Percentiles rank a stretch among this genome's conserved stretches.
Conservation (phyloP, 1,139 yeast species). For the Diutina siamensis region DNA sequence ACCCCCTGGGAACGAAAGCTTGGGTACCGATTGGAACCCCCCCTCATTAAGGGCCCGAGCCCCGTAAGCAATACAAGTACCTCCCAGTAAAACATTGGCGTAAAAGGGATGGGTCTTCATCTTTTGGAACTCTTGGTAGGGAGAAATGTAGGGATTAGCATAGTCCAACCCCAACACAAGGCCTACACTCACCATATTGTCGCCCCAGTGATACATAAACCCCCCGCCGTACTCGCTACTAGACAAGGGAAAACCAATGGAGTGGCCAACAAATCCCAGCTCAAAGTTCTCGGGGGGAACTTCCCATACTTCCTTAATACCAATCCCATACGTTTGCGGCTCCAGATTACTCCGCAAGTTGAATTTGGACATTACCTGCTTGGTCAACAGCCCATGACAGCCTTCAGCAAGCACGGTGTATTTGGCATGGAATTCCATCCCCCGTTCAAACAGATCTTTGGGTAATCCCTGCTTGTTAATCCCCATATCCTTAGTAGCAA, state of each 20-base stretch:
- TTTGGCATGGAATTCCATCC: conserved; percentile 92
- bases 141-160: conserved; percentile 86
- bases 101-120: conserved; percentile 89
- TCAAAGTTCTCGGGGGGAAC: conserved; percentile 76
- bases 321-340: conserved; percentile 89
- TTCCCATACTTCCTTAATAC: conserved; percentile 95
- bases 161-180: conserved; percentile 88
- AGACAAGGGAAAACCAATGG: conserved; percentile 80
- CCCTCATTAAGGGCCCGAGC: conserved; percentile 97
- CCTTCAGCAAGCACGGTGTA: conserved; percentile 90
- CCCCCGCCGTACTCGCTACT: conserved; percentile 72
- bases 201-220: conserved; percentile 94
- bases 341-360: conserved; percentile 53
- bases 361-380: conserved; percentile 59
- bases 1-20: conserved; percentile 89
- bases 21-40: conserved; percentile 85
- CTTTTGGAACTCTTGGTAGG: conserved; percentile 89
- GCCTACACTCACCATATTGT: conserved; percentile 81
- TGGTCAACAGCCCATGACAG: conserved; percentile 88
- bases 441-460: conserved; percentile 75
- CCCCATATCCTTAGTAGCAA: conserved; percentile 91
- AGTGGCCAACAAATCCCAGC: conserved; percentile 75
- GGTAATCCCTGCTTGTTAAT: conserved; percentile 64
- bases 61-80: conserved; percentile 86
- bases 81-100: conserved; percentile 65